phyloP scores from a whole-genome alignment of 2,329 filamentous ascomycete species.

The Dryadomyces sulphureus region DNA sequence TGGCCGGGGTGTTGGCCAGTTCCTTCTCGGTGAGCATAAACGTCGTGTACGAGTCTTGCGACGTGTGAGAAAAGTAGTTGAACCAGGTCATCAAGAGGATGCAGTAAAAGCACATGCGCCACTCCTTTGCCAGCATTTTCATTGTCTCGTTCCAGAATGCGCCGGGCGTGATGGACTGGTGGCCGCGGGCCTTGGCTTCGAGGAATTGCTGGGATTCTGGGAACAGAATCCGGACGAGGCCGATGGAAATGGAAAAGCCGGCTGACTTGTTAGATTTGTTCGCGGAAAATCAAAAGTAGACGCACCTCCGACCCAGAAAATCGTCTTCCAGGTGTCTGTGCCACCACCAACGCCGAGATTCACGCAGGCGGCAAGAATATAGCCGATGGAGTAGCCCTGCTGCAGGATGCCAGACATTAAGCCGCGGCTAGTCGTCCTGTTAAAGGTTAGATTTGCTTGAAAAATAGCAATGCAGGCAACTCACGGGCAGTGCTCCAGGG shows the following conservation, averaged over 20 bases:
- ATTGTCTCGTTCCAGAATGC: conserved; percentile 5
- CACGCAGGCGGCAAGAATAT: conserved; percentile 35
- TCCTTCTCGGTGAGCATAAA: conserved; percentile 27
- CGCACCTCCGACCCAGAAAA: conserved; percentile 45
- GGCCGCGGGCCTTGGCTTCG: conserved; percentile 33
- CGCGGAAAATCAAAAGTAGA: background rate
- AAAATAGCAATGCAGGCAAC: too few species aligned
- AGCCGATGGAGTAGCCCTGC: conserved; percentile 56
- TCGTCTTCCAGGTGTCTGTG: conserved; percentile 53
- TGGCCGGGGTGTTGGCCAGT: conserved; percentile 1
- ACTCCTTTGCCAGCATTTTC: conserved; percentile 6
- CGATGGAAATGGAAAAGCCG: conserved; percentile 50
- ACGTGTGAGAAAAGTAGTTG: conserved; percentile 56
- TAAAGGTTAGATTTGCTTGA: too few species aligned
- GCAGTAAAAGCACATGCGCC: conserved; percentile 41
- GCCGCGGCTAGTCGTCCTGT: conserved; percentile 41
- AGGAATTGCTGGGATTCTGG: conserved; percentile 65
- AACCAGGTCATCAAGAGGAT: conserved; percentile 82
- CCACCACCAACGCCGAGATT: conserved; percentile 44
- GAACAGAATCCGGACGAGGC: conserved; percentile 53
- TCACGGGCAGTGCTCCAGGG: conserved; percentile 55
- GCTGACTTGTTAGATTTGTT: too few species aligned
- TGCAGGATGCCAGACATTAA: conserved; percentile 65
- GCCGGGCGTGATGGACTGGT: conserved; percentile 2
- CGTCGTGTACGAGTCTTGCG: conserved; percentile 34